A percentile compares a stretch with the other conserved stretches of the same genome.
Conservation (phyloP, 768 basidiomycete species). For the Steccherinum ochraceum region DNA sequence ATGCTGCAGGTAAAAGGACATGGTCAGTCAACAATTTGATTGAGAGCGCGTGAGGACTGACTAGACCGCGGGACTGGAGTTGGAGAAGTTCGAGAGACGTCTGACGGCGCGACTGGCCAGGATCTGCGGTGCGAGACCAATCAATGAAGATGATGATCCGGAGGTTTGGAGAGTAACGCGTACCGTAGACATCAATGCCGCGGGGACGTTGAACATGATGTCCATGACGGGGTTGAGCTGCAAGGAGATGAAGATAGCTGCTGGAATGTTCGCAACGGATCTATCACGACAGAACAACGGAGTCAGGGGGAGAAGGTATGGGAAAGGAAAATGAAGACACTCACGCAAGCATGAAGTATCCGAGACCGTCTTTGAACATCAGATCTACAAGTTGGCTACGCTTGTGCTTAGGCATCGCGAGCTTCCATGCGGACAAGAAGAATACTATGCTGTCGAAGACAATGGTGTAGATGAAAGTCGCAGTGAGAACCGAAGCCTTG, state of each 20-base stretch:
- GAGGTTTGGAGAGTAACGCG: slow-evolving; percentile 11
- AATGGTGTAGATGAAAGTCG: slow-evolving; percentile 72
- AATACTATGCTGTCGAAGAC: slow-evolving; percentile 61
- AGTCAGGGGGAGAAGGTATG: not conserved
- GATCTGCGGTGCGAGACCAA: slow-evolving; percentile 33
- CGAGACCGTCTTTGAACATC: slow-evolving; percentile 67
- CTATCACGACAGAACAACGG: slow-evolving; percentile 23
- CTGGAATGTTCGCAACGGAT: slow-evolving; percentile 61
- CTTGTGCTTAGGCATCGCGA: slow-evolving; percentile 34
- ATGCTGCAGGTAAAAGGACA: not conserved
- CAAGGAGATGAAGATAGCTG: slow-evolving; percentile 57
- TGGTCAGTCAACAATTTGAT: not conserved
- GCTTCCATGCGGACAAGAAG: slow-evolving; percentile 54
- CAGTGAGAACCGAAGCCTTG: slow-evolving; percentile 52
- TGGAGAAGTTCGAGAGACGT: slow-evolving; percentile 49
- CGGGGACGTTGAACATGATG: slow-evolving; percentile 64
- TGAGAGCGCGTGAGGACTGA: not conserved
- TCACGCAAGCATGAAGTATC: slow-evolving; percentile 68
- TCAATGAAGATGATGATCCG: not conserved
- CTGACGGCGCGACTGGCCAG: slow-evolving; percentile 54
- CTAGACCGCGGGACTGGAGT: slow-evolving; percentile 33
- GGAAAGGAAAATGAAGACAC: slow-evolving; percentile 16
- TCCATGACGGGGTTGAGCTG: slow-evolving; percentile 69
- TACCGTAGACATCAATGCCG: slow-evolving; percentile 61
- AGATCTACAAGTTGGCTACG: slow-evolving; percentile 52